Conservation (phyloP, 2,329 filamentous ascomycete genomes). For the Helotiales sp. region DNA sequence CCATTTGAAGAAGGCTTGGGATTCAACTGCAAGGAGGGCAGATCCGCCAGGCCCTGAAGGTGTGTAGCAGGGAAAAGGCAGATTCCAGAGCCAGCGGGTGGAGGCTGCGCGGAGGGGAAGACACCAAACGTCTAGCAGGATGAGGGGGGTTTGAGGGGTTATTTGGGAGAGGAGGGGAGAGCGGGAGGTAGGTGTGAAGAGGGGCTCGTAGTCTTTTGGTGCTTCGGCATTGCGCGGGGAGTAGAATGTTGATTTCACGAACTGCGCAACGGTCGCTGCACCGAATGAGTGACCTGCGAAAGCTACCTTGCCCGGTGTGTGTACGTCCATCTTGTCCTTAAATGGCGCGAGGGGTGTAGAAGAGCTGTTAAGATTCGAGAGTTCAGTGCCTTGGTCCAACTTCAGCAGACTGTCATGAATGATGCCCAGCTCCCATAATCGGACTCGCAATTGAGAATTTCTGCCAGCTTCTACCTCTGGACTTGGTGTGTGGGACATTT, state of each 20-base stretch:
- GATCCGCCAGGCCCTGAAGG: slow-evolving; percentile 58
- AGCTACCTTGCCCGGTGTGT: slow-evolving; percentile 72
- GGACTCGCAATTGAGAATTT: slow-evolving; percentile 74
- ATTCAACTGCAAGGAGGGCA: slow-evolving; percentile 72
- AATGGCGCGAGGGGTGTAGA: slow-evolving; percentile 62
- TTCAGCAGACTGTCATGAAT: slow-evolving; percentile 70
- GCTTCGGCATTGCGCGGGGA: slow-evolving; percentile 50
- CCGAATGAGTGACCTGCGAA: slow-evolving; percentile 86
- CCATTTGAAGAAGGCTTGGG: slow-evolving; percentile 82
- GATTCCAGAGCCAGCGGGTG: slow-evolving; percentile 68
- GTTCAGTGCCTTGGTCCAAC: slow-evolving; percentile 61
- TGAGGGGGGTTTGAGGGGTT: slow-evolving; percentile 66
- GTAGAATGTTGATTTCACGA: slow-evolving; percentile 81
- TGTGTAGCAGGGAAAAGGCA: slow-evolving; percentile 72
- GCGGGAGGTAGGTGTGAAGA: slow-evolving; percentile 63
- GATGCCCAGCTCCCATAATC: slow-evolving; percentile 78
- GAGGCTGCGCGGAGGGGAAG: slow-evolving; percentile 69
- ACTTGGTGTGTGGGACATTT: slow-evolving; percentile 65
- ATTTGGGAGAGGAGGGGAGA: slow-evolving; percentile 68
- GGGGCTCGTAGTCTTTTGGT: slow-evolving; percentile 55
- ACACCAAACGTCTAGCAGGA: slow-evolving; percentile 83
- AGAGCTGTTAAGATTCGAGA: slow-evolving; percentile 59
- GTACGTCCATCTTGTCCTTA: slow-evolving; percentile 65
- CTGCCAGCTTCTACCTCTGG: slow-evolving; percentile 69
- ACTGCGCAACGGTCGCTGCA: slow-evolving; percentile 73